Evolutionary conservation across 2,329 filamentous ascomycete species (phyloP).

Genomic region (Xylaria sp.): DNA sequence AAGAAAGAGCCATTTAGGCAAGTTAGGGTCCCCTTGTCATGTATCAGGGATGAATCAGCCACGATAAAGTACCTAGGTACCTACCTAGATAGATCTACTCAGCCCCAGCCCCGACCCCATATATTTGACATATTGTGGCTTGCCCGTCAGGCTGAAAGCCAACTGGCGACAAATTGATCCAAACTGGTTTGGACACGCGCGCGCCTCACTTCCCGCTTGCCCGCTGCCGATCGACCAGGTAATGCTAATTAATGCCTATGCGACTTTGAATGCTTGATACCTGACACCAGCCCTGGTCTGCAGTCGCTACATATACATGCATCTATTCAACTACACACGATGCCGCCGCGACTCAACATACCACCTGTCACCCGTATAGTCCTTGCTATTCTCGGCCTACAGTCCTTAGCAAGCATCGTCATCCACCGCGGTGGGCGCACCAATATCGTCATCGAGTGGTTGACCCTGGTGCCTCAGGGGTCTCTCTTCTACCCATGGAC

Average conservation of each 20-base stretch:
- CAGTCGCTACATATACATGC: slow-evolving; percentile 38
- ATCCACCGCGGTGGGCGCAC: slow-evolving; percentile 70
- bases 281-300: slow-evolving; percentile 14
- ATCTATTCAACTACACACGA: slow-evolving; percentile 51
- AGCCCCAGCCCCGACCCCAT: not conserved
- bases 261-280: slow-evolving; percentile 18
- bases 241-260: slow-evolving; percentile 14
- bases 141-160: slow-evolving; percentile 30
- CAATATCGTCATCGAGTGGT: slow-evolving; percentile 81
- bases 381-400: slow-evolving; percentile 76
- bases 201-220: slow-evolving; percentile 19
- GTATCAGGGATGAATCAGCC: slow-evolving; percentile 8
- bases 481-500: slow-evolving; percentile 95
- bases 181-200: slow-evolving; percentile 3
- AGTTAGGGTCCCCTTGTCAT: not conserved
- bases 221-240: slow-evolving; percentile 23
- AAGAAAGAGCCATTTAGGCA: not conserved
- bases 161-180: slow-evolving; percentile 10
- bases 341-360: slow-evolving; percentile 89
- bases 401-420: slow-evolving; percentile 84
- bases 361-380: slow-evolving; percentile 88
- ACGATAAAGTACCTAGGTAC: not conserved
- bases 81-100: not conserved
- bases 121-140: slow-evolving; percentile 21
- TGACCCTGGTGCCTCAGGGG: slow-evolving; percentile 84